phyloP scores from a whole-genome alignment of 352 stramenopile genomes.

The Phytopythium oedochilum region DNA sequence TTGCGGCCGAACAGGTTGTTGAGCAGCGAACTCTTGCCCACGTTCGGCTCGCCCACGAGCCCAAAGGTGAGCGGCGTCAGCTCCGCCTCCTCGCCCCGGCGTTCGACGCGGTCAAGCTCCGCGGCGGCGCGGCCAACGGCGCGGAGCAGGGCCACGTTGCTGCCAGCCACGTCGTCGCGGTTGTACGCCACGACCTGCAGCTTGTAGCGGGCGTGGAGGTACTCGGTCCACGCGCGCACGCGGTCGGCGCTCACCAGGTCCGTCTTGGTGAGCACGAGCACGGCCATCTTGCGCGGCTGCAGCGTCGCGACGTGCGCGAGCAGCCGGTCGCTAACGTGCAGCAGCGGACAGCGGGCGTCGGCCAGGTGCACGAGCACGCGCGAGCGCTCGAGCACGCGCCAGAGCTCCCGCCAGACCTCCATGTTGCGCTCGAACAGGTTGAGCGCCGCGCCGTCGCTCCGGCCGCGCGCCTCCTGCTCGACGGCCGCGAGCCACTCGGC shows the following conservation, averaged over 20 bases:
- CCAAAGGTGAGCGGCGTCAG: slow-evolving; percentile 90
- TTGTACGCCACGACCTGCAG: slow-evolving; percentile 79
- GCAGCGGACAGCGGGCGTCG: slow-evolving; percentile 61
- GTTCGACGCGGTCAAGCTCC: slow-evolving; percentile 25
- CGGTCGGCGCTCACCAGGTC: slow-evolving; percentile 89
- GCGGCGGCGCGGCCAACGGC: slow-evolving; percentile 32
- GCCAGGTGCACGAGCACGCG: slow-evolving; percentile 75
- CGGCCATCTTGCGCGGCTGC: slow-evolving; percentile 84
- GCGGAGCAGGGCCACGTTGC: slow-evolving; percentile 37
- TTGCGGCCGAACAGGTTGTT: slow-evolving; percentile 83
- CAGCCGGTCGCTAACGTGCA: slow-evolving; percentile 68
- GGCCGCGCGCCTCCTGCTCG: slow-evolving; percentile 14
- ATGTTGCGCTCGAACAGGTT: slow-evolving; percentile 82
- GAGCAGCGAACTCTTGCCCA: slow-evolving; percentile 93
- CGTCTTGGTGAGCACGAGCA: slow-evolving; percentile 99
- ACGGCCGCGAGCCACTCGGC: slow-evolving; percentile 43
- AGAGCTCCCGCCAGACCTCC: slow-evolving; percentile 80
- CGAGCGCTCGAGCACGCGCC: slow-evolving; percentile 74
- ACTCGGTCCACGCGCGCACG: slow-evolving; percentile 92
- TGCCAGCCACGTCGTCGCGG: slow-evolving; percentile 50
- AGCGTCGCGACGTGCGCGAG: slow-evolving; percentile 38
- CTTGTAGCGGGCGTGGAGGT: slow-evolving; percentile 81
- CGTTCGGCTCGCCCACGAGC: slow-evolving; percentile 98
- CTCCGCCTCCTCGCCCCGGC: slow-evolving; percentile 44
- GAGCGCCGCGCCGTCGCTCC: slow-evolving; percentile 18